Conservation (phyloP, 805 yeast genomes). For the Metschnikowia amazonensis region DNA sequence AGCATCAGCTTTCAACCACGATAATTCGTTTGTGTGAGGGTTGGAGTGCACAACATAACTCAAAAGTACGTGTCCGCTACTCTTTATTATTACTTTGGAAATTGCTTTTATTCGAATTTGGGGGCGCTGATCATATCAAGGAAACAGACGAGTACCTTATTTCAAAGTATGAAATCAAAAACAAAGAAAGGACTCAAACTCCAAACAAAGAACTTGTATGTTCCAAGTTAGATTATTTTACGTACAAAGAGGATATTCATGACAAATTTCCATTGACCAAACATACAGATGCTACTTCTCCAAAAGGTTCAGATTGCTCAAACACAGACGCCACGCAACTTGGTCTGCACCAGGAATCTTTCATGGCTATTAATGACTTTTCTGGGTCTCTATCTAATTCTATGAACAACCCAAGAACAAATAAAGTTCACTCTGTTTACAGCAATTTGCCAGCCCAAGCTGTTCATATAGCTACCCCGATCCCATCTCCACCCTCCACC, state of each 20-base stretch:
- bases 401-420: conserved; percentile 55
- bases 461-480: conserved; percentile 80
- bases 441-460: conserved; percentile 49
- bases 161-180: conserved; percentile 35
- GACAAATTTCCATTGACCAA: conserved; percentile 69
- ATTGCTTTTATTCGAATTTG: conserved; percentile 57
- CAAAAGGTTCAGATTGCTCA: conserved; percentile 1
- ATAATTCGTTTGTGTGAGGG: conserved; percentile 53
- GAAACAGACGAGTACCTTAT: conserved; percentile 46
- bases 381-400: conserved; percentile 56
- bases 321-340: not conserved
- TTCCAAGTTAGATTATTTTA: conserved; percentile 81
- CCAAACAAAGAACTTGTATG: conserved; percentile 39
- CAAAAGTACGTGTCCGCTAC: conserved; percentile 49
- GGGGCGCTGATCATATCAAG: conserved; percentile 42
- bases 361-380: conserved; percentile 39
- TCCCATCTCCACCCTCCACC: conserved; percentile 69
- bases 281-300: not conserved
- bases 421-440: conserved; percentile 40
- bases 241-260: conserved; percentile 68
- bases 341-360: conserved; percentile 12
- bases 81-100: conserved; percentile 53
- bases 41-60: conserved; percentile 57
- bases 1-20: conserved; percentile 39
- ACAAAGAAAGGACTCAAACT: conserved; percentile 18